Percentiles rank a stretch among this genome's conserved stretches.
phyloP scores from a whole-genome alignment of 2,329 filamentous ascomycete species.

The Pseudogymnoascus sp. region DNA sequence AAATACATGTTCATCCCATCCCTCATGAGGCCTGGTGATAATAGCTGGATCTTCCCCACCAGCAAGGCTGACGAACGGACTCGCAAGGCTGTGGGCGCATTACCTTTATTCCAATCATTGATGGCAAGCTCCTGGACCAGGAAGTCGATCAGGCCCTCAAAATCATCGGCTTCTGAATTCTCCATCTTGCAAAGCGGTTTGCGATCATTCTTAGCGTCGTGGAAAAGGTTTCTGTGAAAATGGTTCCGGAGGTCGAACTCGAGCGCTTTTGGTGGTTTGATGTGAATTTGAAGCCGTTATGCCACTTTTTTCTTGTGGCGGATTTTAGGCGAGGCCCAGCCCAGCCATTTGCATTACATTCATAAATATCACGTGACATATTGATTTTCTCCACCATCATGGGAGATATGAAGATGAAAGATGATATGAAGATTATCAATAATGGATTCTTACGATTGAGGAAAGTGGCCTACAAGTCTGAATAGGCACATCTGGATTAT shows the following conservation, averaged over 20 bases:
- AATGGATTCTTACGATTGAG: neutral
- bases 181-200: conserved; percentile 1
- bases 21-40: neutral
- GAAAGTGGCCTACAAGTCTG: neutral
- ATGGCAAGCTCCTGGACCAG: conserved; percentile 3
- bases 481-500: neutral
- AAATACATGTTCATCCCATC: neutral
- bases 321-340: neutral
- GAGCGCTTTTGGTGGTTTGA: conserved; percentile 3
- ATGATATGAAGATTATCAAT: too few relatives aligned
- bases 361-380: neutral
- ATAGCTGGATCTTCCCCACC: neutral
- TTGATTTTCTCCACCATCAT: neutral
- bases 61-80: conserved; percentile 2
- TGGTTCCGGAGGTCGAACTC: conserved; percentile 8
- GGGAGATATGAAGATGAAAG: neutral
- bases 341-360: conserved; percentile 4
- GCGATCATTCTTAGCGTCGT: conserved; percentile 8
- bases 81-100: conserved; percentile 6
- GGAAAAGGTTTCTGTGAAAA: conserved; percentile 4
- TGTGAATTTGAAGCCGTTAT: conserved; percentile 5
- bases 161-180: conserved; percentile 5
- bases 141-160: conserved; percentile 4
- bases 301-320: conserved; percentile 6
- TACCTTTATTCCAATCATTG: conserved; percentile 9